Percentiles rank a stretch among this genome's conserved stretches.
phyloP scores from a whole-genome alignment of 179 eudicot species.

The Dionaea muscipula region DNA sequence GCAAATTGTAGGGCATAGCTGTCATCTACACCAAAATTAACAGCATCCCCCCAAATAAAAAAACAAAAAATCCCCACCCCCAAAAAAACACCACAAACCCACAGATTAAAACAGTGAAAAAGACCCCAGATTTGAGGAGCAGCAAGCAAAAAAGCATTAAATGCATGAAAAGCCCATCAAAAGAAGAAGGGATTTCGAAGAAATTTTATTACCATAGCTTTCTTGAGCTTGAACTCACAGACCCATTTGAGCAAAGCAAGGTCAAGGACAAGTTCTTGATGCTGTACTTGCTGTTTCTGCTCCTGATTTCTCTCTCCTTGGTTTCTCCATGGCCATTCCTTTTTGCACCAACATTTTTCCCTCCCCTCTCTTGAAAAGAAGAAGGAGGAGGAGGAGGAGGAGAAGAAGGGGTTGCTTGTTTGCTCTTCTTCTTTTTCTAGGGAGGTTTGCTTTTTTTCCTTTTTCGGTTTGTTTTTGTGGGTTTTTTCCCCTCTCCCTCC shows the following conservation, averaged over 20 bases:
- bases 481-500: background rate
- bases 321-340: slow-evolving; percentile 2
- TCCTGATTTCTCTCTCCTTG: slow-evolving; percentile 8
- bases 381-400: too few species aligned
- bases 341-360: too few species aligned
- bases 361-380: too few species aligned
- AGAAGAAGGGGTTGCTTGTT: background rate
- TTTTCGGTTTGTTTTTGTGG: slow-evolving; percentile 1
- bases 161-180: background rate
- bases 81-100: slow-evolving; percentile 5
- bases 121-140: background rate
- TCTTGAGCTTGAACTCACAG: background rate
- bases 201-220: background rate
- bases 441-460: slow-evolving; percentile 4
- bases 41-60: background rate
- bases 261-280: background rate
- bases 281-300: slow-evolving; percentile 6
- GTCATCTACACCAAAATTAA: slow-evolving; percentile 21
- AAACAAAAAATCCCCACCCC: too few species aligned
- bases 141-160: background rate
- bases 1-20: slow-evolving; percentile 20
- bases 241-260: slow-evolving; percentile 12
- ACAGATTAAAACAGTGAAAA: background rate
- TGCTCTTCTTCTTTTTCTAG: background rate
- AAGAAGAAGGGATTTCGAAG: background rate